phyloP scores from a whole-genome alignment of 1,139 yeast species.

The Yamadazyma membranifaciens region DNA sequence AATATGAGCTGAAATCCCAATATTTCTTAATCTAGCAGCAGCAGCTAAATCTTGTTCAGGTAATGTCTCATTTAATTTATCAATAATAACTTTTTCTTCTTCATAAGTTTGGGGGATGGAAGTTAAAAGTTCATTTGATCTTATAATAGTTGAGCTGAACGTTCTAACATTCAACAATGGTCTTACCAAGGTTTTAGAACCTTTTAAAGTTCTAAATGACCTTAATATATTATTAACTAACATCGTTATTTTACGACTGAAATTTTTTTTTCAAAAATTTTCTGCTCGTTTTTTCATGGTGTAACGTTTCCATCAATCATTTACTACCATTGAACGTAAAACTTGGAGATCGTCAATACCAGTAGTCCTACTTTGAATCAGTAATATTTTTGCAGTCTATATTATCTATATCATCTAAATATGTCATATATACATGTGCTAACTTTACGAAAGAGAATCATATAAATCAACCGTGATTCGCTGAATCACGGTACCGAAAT shows the following conservation, averaged over 20 bases:
- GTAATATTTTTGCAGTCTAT: too few relatives aligned
- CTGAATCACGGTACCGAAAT: background rate
- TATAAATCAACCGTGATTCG: background rate
- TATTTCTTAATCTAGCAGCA: constrained; percentile 72
- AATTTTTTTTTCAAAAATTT: constrained; percentile 2
- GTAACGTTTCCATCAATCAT: background rate
- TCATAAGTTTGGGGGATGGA: constrained; percentile 51
- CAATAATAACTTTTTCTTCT: constrained; percentile 68
- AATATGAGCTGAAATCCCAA: constrained; percentile 96
- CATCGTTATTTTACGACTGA: background rate
- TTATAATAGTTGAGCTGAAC: constrained; percentile 14
- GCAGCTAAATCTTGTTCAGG: constrained; percentile 57
- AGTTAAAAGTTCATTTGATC: constrained; percentile 12
- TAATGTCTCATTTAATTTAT: constrained; percentile 53
- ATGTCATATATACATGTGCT: too few relatives aligned
- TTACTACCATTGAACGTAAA: too few relatives aligned
- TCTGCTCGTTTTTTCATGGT: constrained; percentile 1
- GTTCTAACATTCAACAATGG: constrained; percentile 5
- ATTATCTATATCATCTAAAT: too few relatives aligned
- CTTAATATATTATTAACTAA: constrained; percentile 1
- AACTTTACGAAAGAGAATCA: too few relatives aligned
- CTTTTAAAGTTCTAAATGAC: background rate
- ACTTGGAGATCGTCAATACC: too few relatives aligned
- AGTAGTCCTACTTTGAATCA: too few relatives aligned
- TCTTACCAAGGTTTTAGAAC: constrained; percentile 1